Evolutionary conservation across 2,329 filamentous ascomycete species (phyloP).

Genomic region (Pestalotiopsis sp.): DNA sequence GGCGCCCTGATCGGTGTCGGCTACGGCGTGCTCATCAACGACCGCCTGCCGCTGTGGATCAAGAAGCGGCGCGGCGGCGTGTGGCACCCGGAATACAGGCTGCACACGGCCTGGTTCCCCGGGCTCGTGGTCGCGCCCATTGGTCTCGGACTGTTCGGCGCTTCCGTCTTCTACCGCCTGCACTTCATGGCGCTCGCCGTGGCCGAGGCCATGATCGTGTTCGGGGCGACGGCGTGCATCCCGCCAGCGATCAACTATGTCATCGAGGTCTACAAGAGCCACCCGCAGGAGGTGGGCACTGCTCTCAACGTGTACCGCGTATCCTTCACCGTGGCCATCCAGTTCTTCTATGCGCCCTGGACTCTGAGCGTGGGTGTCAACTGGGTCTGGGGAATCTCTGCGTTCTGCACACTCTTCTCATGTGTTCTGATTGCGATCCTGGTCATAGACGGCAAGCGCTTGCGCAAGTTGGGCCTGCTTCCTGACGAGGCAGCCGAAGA

Average conservation of each 20-base stretch:
- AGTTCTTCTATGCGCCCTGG: constrained; percentile 2
- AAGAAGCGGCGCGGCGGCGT: background rate
- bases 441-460: background rate
- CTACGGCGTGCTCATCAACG: background rate
- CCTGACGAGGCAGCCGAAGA: background rate
- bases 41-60: constrained; percentile 5
- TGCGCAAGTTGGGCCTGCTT: background rate
- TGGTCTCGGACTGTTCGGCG: constrained; percentile 1
- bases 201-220: background rate
- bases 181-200: constrained; percentile 6
- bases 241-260: constrained; percentile 1
- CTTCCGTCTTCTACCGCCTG: background rate
- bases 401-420: background rate
- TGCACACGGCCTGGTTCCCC: constrained; percentile 1
- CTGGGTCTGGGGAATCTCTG: constrained; percentile 1
- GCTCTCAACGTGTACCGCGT: background rate
- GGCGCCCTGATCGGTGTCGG: background rate
- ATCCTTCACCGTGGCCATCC: background rate
- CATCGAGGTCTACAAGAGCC: background rate
- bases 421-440: background rate
- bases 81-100: constrained; percentile 1
- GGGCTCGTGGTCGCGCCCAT: background rate
- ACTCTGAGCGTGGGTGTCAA: background rate
- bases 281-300: background rate
- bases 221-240: background rate